phyloP scores from a whole-genome alignment of 768 basidiomycete species.

The Russula lepida region DNA sequence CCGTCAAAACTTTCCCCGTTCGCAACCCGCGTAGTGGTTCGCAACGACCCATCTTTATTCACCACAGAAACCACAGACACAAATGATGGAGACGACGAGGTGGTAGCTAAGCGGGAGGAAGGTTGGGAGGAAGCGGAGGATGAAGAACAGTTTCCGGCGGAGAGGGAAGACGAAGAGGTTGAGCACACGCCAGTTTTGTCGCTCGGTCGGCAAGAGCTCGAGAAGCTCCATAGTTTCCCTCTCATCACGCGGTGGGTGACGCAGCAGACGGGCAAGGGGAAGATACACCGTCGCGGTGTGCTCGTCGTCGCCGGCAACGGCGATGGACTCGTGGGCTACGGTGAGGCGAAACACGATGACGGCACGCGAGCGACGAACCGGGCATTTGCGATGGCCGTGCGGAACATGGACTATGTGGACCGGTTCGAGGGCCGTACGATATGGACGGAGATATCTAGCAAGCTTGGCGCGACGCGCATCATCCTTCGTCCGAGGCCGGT shows the following conservation, averaged over 20 bases:
- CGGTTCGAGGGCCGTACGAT: slow-evolving; percentile 94
- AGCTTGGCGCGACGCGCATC: slow-evolving; percentile 77
- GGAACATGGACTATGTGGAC: slow-evolving; percentile 87
- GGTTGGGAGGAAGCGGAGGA: slow-evolving; percentile 26
- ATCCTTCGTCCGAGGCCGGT: slow-evolving; percentile 74
- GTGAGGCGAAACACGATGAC: slow-evolving; percentile 70
- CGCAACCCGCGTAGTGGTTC: slow-evolving; percentile 54
- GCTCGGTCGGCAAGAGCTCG: slow-evolving; percentile 23
- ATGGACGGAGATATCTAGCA: slow-evolving; percentile 81
- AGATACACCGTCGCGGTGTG: slow-evolving; percentile 53
- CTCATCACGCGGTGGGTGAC: slow-evolving; percentile 52
- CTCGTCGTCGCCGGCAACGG: slow-evolving; percentile 78
- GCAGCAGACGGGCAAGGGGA: slow-evolving; percentile 93
- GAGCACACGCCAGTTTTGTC: slow-evolving; percentile 29
- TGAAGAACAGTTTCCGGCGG: slow-evolving; percentile 7
- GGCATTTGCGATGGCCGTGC: slow-evolving; percentile 61
- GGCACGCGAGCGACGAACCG: slow-evolving; percentile 43
- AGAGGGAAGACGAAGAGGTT: slow-evolving; percentile 18
- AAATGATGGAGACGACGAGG: slow-evolving; percentile 25
- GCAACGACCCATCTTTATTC: slow-evolving; percentile 68
- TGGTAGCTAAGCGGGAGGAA: slow-evolving; percentile 25
- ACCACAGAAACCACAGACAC: slow-evolving; percentile 29
- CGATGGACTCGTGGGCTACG: slow-evolving; percentile 73
- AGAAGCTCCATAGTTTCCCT: slow-evolving; percentile 33
- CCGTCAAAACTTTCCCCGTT: slow-evolving; percentile 45